Percentiles rank a stretch among this genome's conserved stretches.
phyloP scores from a whole-genome alignment of 1,284 basidiomycete genomes.

The Takashimella tepidaria region DNA sequence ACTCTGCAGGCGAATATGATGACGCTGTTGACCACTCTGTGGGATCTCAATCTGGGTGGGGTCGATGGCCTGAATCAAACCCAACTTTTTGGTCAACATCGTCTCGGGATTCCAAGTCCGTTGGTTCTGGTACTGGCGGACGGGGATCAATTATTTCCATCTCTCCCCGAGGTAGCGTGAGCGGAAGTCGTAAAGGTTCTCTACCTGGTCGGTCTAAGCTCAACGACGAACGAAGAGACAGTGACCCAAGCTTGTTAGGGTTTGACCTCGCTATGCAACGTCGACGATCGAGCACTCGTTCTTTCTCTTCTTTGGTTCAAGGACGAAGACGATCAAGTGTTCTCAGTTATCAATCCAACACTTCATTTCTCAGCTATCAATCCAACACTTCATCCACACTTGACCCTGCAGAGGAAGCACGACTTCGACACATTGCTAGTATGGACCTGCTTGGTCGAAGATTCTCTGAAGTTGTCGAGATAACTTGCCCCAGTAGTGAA shows the following conservation, averaged over 20 bases:
- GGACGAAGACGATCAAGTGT: conserved; percentile 21
- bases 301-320: conserved; percentile 3
- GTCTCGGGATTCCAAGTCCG: background rate
- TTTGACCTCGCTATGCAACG: conserved; percentile 22
- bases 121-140: background rate
- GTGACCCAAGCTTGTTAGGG: conserved; percentile 24
- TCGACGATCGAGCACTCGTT: conserved; percentile 16
- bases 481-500: conserved; percentile 12
- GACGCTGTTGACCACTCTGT: conserved; percentile 1
- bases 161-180: conserved; percentile 18
- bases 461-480: conserved; percentile 33
- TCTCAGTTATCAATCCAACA: conserved; percentile 8
- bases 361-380: background rate
- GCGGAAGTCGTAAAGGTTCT: background rate
- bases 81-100: background rate
- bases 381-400: conserved; percentile 16
- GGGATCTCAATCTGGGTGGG: conserved; percentile 14
- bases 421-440: conserved; percentile 25
- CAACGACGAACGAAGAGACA: conserved; percentile 16
- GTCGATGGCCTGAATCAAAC: conserved; percentile 17
- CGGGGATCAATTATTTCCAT: conserved; percentile 28
- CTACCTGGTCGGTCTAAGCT: conserved; percentile 3
- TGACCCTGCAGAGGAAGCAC: conserved; percentile 24
- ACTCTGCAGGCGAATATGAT: conserved; percentile 4
- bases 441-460: conserved; percentile 23